Evolutionary conservation across 1,139 yeast species (phyloP).

Genomic region (Pichia sp.): DNA sequence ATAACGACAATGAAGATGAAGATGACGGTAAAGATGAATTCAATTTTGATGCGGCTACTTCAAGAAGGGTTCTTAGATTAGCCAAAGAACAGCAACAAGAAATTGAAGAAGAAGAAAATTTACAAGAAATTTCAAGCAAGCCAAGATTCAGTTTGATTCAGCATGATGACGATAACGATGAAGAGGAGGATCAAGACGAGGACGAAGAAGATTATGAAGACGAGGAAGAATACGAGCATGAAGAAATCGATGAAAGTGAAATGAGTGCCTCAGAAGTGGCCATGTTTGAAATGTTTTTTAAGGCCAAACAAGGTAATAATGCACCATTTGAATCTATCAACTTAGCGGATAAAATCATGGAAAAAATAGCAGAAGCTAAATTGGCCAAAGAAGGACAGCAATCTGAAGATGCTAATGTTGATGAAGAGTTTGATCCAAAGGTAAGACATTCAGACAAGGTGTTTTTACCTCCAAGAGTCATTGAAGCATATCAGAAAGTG

Average conservation of each 20-base stretch:
- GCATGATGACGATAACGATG: slow-evolving; percentile 21
- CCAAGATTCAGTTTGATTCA: slow-evolving; percentile 24
- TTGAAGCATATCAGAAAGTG: slow-evolving; percentile 86
- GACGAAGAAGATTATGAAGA: slow-evolving; percentile 19
- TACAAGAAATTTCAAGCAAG: slow-evolving; percentile 22
- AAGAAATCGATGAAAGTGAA: slow-evolving; percentile 37
- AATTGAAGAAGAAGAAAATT: slow-evolving; percentile 54
- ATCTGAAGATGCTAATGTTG: slow-evolving; percentile 8
- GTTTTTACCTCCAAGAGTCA: slow-evolving; percentile 88
- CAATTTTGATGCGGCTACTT: slow-evolving; percentile 70
- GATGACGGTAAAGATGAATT: slow-evolving; percentile 49
- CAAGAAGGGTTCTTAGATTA: slow-evolving; percentile 77
- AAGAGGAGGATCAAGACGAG: slow-evolving; percentile 20
- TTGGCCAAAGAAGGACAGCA: slow-evolving; percentile 11
- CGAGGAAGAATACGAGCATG: slow-evolving; percentile 22
- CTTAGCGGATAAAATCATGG: slow-evolving; percentile 88
- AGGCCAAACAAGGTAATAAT: slow-evolving; percentile 23
- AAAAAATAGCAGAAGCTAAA: slow-evolving; percentile 65
- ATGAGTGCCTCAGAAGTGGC: slow-evolving; percentile 47
- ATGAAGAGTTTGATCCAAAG: slow-evolving; percentile 3
- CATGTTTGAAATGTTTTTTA: slow-evolving; percentile 59
- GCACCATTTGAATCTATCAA: slow-evolving; percentile 42
- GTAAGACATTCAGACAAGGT: slow-evolving; percentile 43
- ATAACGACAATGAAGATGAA: slow-evolving; percentile 18
- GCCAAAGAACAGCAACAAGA: slow-evolving; percentile 94